Evolutionary conservation across 768 basidiomycete species (phyloP).

Genomic region (Dioszegia hungarica): DNA sequence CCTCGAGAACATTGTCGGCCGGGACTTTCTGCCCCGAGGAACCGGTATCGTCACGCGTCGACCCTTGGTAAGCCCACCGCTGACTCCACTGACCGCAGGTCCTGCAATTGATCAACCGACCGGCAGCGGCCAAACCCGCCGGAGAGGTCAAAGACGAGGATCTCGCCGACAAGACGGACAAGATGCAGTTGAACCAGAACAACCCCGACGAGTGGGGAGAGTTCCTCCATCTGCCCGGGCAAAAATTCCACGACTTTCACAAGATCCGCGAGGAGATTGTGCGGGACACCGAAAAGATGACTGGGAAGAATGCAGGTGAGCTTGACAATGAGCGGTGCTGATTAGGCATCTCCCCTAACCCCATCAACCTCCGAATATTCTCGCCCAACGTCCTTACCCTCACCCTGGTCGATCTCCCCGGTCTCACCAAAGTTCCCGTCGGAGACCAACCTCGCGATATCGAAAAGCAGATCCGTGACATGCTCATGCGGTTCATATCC

Average conservation of each 20-base stretch:
- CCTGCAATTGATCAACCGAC: conserved; percentile 88
- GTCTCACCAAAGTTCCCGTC: conserved; percentile 86
- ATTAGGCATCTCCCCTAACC: conserved; percentile 86
- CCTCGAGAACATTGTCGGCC: conserved; percentile 84
- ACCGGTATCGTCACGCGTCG: conserved; percentile 97
- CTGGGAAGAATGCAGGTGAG: conserved; percentile 82
- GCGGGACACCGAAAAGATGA: conserved; percentile 95
- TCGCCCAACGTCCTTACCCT: conserved; percentile 96
- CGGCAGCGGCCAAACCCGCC: conserved; percentile 52
- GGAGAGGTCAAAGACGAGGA: background rate
- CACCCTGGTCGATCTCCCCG: conserved; percentile 94
- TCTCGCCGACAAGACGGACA: conserved; percentile 2
- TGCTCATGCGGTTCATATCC: conserved; percentile 91
- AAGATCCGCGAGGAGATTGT: conserved; percentile 96
- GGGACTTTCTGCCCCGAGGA: conserved; percentile 97
- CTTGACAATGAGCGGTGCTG: background rate
- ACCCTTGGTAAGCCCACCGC: conserved; percentile 65
- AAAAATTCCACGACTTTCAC: conserved; percentile 96
- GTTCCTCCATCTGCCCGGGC: conserved; percentile 86
- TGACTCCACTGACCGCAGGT: conserved; percentile 52
- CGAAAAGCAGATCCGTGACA: conserved; percentile 93
- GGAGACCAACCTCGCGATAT: conserved; percentile 96
- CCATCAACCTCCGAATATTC: conserved; percentile 95
- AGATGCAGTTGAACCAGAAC: conserved; percentile 56
- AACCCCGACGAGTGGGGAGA: conserved; percentile 98